These are phyloP conservation scores for Rhazya stricta DNA, from an alignment of 257 asterid genomes.

Conservation along the genomic window DNA sequence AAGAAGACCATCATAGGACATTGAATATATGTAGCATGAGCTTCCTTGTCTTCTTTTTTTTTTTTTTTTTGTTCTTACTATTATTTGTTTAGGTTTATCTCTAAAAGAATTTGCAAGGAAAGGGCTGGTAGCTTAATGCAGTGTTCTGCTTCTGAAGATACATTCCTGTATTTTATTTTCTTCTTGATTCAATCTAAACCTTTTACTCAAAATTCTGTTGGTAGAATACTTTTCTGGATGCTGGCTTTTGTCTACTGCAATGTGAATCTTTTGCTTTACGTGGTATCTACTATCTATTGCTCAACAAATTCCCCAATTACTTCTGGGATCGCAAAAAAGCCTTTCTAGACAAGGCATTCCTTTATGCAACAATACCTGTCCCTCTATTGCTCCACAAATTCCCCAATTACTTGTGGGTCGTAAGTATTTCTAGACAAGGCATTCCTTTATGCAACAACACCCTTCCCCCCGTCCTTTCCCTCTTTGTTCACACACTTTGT, in stretches of 20 bases:
- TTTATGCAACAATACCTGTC: neutral
- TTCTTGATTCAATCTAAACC: neutral
- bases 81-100: neutral
- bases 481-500: neutral
- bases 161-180: neutral
- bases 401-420: neutral
- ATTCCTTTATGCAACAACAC: neutral
- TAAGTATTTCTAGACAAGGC: neutral
- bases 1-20: conserved; percentile 13
- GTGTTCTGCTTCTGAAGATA: neutral
- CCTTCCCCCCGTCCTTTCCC: neutral
- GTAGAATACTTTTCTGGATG: neutral
- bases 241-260: neutral
- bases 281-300: neutral
- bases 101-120: neutral
- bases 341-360: neutral
- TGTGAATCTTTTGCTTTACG: neutral
- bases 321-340: neutral
- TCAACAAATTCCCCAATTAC: neutral
- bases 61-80: neutral
- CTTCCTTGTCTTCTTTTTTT: neutral
- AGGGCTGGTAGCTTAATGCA: neutral
- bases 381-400: neutral
- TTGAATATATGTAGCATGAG: neutral
- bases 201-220: neutral